Evolutionary conservation across 176 grass and related monocot species (phyloP).

Genomic region (sorghum (Sorghum bicolor)): DNA sequence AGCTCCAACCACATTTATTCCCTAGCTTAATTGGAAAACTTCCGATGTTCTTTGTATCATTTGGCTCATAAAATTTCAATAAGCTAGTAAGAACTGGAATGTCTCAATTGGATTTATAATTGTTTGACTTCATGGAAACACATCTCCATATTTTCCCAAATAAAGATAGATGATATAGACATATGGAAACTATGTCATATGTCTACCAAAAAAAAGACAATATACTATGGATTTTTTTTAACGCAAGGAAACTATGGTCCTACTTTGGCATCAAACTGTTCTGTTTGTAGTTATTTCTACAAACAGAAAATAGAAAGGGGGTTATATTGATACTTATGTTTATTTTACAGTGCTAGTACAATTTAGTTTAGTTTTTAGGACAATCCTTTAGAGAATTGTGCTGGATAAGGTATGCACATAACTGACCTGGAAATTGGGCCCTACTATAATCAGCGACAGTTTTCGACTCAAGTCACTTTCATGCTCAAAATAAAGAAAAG

Average conservation of each 20-base stretch:
- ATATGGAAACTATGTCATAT: background rate
- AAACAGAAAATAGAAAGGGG: background rate
- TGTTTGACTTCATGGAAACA: background rate
- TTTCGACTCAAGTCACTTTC: conserved; percentile 20
- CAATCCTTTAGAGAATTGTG: background rate
- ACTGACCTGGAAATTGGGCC: background rate
- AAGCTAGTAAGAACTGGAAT: background rate
- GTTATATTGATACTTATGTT: too few relatives aligned
- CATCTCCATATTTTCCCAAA: background rate
- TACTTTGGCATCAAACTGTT: background rate
- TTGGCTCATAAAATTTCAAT: background rate
- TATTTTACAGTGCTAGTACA: background rate
- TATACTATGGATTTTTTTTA: too few relatives aligned
- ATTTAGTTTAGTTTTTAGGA: background rate
- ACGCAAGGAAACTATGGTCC: too few relatives aligned
- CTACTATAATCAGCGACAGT: background rate
- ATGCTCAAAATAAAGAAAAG: conserved; percentile 18
- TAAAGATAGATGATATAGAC: background rate
- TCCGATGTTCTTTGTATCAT: background rate
- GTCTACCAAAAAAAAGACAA: too few relatives aligned
- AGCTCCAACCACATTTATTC: background rate
- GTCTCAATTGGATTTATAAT: background rate
- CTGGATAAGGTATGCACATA: background rate
- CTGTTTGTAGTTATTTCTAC: background rate
- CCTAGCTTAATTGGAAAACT: background rate